Evolutionary conservation across 139 green algal genomes (phyloP).

Genomic region (Chlorella sp.): DNA sequence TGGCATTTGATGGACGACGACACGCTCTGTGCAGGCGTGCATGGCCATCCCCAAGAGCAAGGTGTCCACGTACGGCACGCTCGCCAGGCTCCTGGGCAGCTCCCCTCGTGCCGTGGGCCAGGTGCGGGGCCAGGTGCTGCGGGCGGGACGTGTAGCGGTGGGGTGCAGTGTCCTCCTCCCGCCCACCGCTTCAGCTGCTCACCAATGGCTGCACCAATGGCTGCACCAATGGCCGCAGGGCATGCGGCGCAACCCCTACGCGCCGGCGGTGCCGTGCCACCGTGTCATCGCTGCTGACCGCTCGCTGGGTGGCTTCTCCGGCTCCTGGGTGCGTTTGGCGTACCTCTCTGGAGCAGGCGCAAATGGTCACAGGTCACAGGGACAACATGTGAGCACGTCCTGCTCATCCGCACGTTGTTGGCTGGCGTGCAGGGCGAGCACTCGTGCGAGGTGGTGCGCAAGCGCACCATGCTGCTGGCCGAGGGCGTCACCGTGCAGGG

Average conservation of each 20-base stretch:
- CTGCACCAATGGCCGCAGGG: conserved; percentile 34
- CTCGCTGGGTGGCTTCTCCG: conserved; percentile 68
- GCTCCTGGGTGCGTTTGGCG: conserved; percentile 36
- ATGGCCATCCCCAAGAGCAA: conserved; percentile 57
- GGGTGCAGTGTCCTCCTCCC: neutral
- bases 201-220: no score
- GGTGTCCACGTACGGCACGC: conserved; percentile 62
- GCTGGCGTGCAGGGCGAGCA: conserved; percentile 20
- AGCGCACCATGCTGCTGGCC: conserved; percentile 39
- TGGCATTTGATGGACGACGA: neutral
- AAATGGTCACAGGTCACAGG: neutral
- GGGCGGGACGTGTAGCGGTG: neutral
- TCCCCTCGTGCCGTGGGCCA: conserved; percentile 62
- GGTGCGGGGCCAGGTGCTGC: conserved; percentile 19
- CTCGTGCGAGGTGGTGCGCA: conserved; percentile 36
- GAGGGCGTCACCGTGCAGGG: conserved; percentile 56
- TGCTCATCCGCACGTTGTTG: neutral
- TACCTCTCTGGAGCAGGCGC: neutral
- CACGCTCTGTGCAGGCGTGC: conserved; percentile 34
- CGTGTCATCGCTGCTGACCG: conserved; percentile 57
- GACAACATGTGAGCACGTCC: neutral
- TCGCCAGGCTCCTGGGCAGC: conserved; percentile 48
- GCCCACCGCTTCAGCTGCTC: neutral
- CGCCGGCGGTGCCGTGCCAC: conserved; percentile 71
- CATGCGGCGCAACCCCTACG: conserved; percentile 65